Percentiles rank a stretch among this genome's conserved stretches.
These are phyloP conservation scores for Micromonas commoda DNA, from an alignment of 139 green algal genomes.

Conservation along the genomic window DNA sequence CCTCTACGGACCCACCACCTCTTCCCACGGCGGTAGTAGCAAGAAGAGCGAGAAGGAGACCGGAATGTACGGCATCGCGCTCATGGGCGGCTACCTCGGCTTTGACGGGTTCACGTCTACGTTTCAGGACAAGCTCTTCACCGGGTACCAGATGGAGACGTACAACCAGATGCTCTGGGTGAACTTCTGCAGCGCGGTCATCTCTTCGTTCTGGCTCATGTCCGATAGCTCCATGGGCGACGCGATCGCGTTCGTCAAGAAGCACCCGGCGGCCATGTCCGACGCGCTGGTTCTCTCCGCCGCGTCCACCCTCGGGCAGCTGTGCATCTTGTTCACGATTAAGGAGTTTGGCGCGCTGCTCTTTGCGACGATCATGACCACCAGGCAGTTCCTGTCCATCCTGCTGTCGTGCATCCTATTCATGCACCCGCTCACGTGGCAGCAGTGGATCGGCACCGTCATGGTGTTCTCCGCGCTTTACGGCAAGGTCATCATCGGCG, in stretches of 20 bases:
- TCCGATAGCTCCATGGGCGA: conserved; percentile 48
- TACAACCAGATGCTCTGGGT: conserved; percentile 70
- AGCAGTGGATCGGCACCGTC: conserved; percentile 45
- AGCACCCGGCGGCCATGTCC: conserved; percentile 46
- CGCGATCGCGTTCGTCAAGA: conserved; percentile 52
- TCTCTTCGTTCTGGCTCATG: conserved; percentile 50
- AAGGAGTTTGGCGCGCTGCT: conserved; percentile 63
- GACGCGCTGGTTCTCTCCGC: conserved; percentile 52
- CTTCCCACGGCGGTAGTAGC: too few species aligned
- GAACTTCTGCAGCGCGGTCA: conserved; percentile 45
- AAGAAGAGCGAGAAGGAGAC: background rate
- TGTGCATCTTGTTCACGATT: conserved; percentile 75
- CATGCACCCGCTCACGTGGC: conserved; percentile 57
- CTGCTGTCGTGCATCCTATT: conserved; percentile 82
- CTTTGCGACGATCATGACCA: conserved; percentile 88
- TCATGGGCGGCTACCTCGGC: conserved; percentile 89
- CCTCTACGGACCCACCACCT: conserved; percentile 14
- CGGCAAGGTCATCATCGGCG: conserved; percentile 45
- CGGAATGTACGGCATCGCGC: conserved; percentile 49
- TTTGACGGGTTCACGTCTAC: conserved; percentile 84
- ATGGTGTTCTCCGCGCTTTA: conserved; percentile 58
- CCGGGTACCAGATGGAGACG: conserved; percentile 87
- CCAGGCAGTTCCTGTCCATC: conserved; percentile 78
- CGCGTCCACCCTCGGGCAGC: conserved; percentile 42
- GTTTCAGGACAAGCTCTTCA: conserved; percentile 93